Evolutionary conservation across 1,139 yeast species (phyloP), one percentile per base, ranked within the genome.

Genomic region (Candida neerlandica): DNA sequence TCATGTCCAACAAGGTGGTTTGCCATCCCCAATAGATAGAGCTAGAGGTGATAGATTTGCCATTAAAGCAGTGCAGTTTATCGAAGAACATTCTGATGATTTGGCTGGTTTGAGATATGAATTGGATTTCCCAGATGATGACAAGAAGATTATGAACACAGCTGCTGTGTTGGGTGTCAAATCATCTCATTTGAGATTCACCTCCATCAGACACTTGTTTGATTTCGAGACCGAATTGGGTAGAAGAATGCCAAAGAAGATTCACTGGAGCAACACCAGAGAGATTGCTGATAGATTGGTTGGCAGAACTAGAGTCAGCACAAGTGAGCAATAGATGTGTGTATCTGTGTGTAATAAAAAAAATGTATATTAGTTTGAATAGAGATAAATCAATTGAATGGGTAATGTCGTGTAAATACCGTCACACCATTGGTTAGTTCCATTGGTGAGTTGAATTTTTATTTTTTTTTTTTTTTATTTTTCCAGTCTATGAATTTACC

Each of bases 1-100:
- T 27, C 99, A 94, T 65, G 96, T 91, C 47, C 99, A 94, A 76
- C 99, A 94, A 71, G 99, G 99, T 68, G 96, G 96, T 52, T 82
- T 85, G 48, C 99, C 99, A 38, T 88, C 97, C 3, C 90, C 98
- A 6, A 89, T 91, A 69, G 99, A 94, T 69, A 84, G 98, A 70
- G 88, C 92, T 18, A 81, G 94, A 55, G 97, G 96, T 14, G 87
- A 96, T 12, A 81, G 98, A 66, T 86, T 86, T 67, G 96, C 97
- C 4, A 85, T 92, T 56, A 86, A 84, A 67, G 90, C 97, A 49
- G 85, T 91, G 47, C 88, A 89, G 64, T 94, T 89, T 70, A 81
- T 94, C 57, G 98, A 94, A 65, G 77, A 80, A 4, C 54, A 60
- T 18, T 39, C 46, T 40, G 68, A 64, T 34, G 49, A 38, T 12